phyloP scores from a whole-genome alignment of 352 stramenopile species.

The Thraustochytrium sp. region DNA sequence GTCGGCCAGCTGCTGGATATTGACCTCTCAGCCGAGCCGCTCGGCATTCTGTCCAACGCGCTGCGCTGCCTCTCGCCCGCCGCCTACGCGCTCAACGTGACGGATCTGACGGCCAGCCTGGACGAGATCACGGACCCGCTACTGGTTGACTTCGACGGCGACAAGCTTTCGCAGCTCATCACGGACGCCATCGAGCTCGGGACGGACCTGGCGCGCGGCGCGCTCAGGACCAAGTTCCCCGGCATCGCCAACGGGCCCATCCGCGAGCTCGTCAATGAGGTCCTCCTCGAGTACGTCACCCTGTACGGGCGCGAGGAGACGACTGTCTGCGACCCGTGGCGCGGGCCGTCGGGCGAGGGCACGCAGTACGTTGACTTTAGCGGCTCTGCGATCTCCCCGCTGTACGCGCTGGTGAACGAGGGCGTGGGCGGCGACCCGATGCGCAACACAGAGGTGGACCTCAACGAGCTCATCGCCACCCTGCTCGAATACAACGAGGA shows the following conservation, averaged over 20 bases:
- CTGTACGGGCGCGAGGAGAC: background rate
- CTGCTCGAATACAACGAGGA: conserved; percentile 1
- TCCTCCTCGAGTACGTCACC: background rate
- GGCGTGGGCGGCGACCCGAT: background rate
- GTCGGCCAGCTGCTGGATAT: conserved; percentile 7
- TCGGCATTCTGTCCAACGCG: background rate
- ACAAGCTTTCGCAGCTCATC: background rate
- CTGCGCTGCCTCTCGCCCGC: background rate
- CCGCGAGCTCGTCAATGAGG: conserved; percentile 7
- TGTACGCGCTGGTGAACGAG: background rate
- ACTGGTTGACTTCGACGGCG: conserved; percentile 12
- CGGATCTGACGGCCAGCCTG: background rate
- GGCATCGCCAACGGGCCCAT: conserved; percentile 7
- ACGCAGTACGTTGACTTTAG: background rate
- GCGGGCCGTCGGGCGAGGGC: background rate
- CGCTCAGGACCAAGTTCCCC: background rate
- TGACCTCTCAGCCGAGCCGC: background rate
- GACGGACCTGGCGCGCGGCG: background rate
- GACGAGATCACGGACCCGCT: background rate
- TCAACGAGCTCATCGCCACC: background rate
- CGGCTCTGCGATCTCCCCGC: background rate
- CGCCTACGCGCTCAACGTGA: background rate
- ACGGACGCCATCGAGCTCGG: conserved; percentile 5
- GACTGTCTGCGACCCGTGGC: background rate
- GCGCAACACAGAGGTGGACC: background rate